Percentiles rank a stretch among this genome's conserved stretches.
phyloP scores from a whole-genome alignment of 2,329 filamentous ascomycete genomes.

The Camillea tinctor region DNA sequence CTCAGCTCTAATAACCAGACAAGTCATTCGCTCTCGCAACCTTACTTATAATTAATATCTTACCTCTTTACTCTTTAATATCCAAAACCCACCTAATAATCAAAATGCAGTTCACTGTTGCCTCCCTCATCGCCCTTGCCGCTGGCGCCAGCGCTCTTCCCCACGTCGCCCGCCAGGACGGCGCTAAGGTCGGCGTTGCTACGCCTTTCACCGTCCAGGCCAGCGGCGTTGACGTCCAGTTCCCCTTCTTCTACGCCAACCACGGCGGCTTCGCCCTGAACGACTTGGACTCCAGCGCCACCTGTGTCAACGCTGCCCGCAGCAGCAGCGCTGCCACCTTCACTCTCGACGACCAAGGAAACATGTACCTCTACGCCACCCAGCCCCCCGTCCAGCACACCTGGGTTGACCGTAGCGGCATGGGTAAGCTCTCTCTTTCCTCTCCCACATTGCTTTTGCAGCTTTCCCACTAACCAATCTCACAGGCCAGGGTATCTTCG shows the following conservation, averaged over 20 bases:
- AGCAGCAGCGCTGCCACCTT: slow-evolving; percentile 48
- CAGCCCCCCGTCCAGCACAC: slow-evolving; percentile 46
- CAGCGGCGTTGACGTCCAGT: slow-evolving; percentile 50
- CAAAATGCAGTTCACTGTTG: slow-evolving; percentile 39
- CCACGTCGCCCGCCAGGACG: slow-evolving; percentile 7
- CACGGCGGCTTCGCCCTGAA: slow-evolving; percentile 44
- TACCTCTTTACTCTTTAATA: neutral
- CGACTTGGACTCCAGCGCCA: slow-evolving; percentile 44
- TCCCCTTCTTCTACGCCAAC: slow-evolving; percentile 43
- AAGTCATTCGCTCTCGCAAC: neutral
- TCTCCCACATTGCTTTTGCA: neutral
- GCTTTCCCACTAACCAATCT: neutral
- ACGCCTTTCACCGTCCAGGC: slow-evolving; percentile 45
- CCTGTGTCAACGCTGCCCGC: slow-evolving; percentile 42
- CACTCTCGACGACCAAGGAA: slow-evolving; percentile 43
- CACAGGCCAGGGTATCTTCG: slow-evolving; percentile 50
- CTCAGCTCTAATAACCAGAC: neutral
- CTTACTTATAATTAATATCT: neutral
- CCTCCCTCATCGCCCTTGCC: slow-evolving; percentile 51
- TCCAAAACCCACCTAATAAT: neutral
- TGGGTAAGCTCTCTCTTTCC: slow-evolving; percentile 44
- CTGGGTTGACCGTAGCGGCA: slow-evolving; percentile 56
- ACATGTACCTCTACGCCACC: slow-evolving; percentile 48
- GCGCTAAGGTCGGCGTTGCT: slow-evolving; percentile 26
- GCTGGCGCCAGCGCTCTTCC: slow-evolving; percentile 33